Percentiles rank a stretch among this genome's conserved stretches.
These are phyloP conservation scores for Clausena lansium DNA, from an alignment of 345 rosid genomes.

Conservation along the genomic window DNA sequence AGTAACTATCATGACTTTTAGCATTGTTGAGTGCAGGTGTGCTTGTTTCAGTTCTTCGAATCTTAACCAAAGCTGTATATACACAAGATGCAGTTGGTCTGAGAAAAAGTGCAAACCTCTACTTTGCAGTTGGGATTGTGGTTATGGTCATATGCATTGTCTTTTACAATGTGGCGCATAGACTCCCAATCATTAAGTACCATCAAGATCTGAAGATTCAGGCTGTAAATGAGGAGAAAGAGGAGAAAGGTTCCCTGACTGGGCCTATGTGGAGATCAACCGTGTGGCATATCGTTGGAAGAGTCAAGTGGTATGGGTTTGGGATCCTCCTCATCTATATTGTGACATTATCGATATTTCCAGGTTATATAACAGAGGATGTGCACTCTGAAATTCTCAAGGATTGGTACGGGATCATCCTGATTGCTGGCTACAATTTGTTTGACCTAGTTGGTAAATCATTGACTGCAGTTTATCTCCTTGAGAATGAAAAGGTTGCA, in stretches of 20 bases:
- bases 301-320: slow-evolving; percentile 71
- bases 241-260: slow-evolving; percentile 45
- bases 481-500: slow-evolving; percentile 61
- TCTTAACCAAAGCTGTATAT: slow-evolving; percentile 76
- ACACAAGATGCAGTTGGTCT: slow-evolving; percentile 70
- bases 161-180: slow-evolving; percentile 65
- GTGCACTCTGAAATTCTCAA: slow-evolving; percentile 73
- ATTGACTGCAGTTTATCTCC: slow-evolving; percentile 62
- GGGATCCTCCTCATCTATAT: slow-evolving; percentile 63
- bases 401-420: slow-evolving; percentile 84
- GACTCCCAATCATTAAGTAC: slow-evolving; percentile 78
- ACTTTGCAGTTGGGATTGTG: slow-evolving; percentile 67
- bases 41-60: slow-evolving; percentile 76
- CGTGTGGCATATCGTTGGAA: slow-evolving; percentile 55
- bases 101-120: slow-evolving; percentile 77
- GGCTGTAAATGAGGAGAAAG: slow-evolving; percentile 52
- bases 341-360: slow-evolving; percentile 84
- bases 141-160: slow-evolving; percentile 71
- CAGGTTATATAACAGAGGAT: slow-evolving; percentile 89
- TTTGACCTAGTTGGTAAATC: slow-evolving; percentile 92
- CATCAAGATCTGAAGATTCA: slow-evolving; percentile 57
- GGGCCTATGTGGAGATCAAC: slow-evolving; percentile 64
- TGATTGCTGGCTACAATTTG: slow-evolving; percentile 73
- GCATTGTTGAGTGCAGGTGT: slow-evolving; percentile 58
- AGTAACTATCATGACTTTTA: not conserved